phyloP scores from a whole-genome alignment of 2,329 filamentous ascomycete species.

The Plectosphaerella plurivora region DNA sequence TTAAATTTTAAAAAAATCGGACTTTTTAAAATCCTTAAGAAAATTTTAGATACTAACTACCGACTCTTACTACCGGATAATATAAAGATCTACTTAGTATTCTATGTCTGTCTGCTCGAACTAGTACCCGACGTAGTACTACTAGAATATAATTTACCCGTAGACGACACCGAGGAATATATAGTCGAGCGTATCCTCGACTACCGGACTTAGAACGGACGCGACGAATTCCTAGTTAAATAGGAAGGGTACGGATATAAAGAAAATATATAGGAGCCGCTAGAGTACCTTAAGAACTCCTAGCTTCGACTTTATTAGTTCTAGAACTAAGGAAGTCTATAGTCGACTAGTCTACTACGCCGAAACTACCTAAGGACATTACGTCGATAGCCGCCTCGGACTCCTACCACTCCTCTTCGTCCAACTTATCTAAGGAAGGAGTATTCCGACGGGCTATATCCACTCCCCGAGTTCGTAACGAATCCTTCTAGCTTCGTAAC shows the following conservation, averaged over 20 bases:
- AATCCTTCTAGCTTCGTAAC: no score
- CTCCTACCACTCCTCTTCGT: no score
- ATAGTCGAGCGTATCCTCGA: neutral
- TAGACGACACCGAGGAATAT: neutral
- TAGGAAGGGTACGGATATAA: no score
- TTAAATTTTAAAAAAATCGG: constrained; percentile 1
- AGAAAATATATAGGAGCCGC: neutral
- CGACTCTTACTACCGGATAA: constrained; percentile 2
- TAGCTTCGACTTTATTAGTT: no score
- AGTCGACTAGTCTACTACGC: no score
- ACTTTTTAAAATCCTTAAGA: neutral
- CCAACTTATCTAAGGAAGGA: no score
- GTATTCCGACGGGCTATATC: no score
- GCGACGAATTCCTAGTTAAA: neutral
- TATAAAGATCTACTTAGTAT: constrained; percentile 1
- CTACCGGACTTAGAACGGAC: neutral
- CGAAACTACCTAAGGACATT: no score
- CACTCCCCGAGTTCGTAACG: no score
- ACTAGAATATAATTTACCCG: neutral
- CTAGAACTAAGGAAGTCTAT: no score
- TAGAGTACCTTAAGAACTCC: neutral
- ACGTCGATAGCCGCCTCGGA: no score
- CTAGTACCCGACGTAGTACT: neutral
- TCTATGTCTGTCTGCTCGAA: neutral
- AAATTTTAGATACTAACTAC: neutral